These are phyloP conservation scores for Obba rivulosa DNA, from an alignment of 768 basidiomycete genomes.

Conservation along the genomic window DNA sequence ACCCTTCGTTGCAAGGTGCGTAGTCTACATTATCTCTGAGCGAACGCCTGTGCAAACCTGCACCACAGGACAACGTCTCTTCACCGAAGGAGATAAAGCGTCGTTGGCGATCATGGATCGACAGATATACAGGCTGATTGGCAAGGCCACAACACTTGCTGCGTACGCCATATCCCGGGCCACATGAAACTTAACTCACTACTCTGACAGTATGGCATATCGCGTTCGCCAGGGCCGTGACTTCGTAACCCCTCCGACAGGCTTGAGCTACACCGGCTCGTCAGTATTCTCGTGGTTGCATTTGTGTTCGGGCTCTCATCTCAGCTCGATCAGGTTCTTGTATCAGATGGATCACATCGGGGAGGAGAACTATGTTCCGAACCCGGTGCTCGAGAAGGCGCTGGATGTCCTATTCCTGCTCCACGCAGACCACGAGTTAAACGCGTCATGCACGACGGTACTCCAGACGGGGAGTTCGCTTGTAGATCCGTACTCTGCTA, in stretches of 20 bases:
- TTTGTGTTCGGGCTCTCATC: not conserved
- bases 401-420: slow-evolving; percentile 84
- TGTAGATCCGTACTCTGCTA: slow-evolving; percentile 85
- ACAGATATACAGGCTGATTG: slow-evolving; percentile 85
- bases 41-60: not conserved
- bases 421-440: slow-evolving; percentile 89
- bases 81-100: slow-evolving; percentile 55
- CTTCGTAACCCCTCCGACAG: slow-evolving; percentile 80
- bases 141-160: slow-evolving; percentile 84
- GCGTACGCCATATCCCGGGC: slow-evolving; percentile 43
- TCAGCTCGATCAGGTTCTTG: slow-evolving; percentile 50
- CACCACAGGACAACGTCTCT: slow-evolving; percentile 66
- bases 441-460: slow-evolving; percentile 81
- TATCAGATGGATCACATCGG: slow-evolving; percentile 88
- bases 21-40: not conserved
- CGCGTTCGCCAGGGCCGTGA: slow-evolving; percentile 86
- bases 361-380: slow-evolving; percentile 68
- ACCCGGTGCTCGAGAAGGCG: slow-evolving; percentile 82
- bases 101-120: slow-evolving; percentile 85
- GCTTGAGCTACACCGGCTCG: slow-evolving; percentile 82
- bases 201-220: slow-evolving; percentile 74
- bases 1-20: slow-evolving; percentile 78
- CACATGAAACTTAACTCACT: not conserved
- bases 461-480: slow-evolving; percentile 85
- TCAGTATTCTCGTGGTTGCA: slow-evolving; percentile 27